phyloP scores from a whole-genome alignment of 495 filamentous ascomycete genomes.

The Aspergillus cristatus region DNA sequence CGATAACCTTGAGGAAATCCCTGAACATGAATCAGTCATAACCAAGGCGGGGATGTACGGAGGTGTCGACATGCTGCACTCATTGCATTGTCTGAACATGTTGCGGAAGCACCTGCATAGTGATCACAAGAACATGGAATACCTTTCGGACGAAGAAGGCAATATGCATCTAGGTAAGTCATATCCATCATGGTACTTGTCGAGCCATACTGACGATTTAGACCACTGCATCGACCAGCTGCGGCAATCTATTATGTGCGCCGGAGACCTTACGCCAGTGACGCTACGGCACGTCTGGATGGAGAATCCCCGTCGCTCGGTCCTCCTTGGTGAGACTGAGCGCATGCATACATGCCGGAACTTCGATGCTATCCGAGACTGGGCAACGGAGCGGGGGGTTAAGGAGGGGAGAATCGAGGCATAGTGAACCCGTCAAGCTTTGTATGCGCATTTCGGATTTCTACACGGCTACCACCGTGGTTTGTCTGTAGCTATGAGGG shows the following conservation, averaged over 20 bases:
- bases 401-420: neutral
- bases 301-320: constrained; percentile 5
- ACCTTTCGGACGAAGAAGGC: constrained; percentile 1
- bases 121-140: constrained; percentile 1
- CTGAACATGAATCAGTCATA: neutral
- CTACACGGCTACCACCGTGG: too few relatives aligned
- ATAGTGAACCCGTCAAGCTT: too few relatives aligned
- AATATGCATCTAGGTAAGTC: too few relatives aligned
- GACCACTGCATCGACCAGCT: constrained; percentile 26
- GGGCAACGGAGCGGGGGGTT: constrained; percentile 1
- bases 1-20: too few relatives aligned
- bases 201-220: constrained; percentile 6
- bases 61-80: constrained; percentile 10
- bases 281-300: constrained; percentile 8
- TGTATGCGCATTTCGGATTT: too few relatives aligned
- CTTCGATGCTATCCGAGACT: constrained; percentile 1
- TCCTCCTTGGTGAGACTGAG: constrained; percentile 10
- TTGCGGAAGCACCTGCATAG: constrained; percentile 5
- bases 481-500: too few relatives aligned
- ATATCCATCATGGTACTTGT: constrained; percentile 2
- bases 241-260: constrained; percentile 25
- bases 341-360: constrained; percentile 10
- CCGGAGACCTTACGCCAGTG: constrained; percentile 11
- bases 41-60: constrained; percentile 6
- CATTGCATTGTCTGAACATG: constrained; percentile 9